Evolutionary conservation across 441 rosid species (phyloP).

Genomic region (Viola pubescens): DNA sequence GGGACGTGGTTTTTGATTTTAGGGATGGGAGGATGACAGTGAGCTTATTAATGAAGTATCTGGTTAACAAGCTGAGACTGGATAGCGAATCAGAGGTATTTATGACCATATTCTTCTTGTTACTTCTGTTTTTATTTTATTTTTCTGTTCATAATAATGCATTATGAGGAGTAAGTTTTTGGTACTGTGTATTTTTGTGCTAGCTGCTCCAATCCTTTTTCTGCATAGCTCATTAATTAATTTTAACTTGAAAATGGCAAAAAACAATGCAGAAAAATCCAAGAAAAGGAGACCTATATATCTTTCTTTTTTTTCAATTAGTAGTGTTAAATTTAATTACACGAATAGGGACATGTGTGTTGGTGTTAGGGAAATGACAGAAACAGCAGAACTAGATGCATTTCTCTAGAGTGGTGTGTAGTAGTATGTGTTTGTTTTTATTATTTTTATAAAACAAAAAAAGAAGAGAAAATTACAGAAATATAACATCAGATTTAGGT

Average conservation of each 20-base stretch:
- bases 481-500: constrained; percentile 40
- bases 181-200: neutral
- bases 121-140: constrained; percentile 5
- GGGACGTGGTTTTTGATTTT: constrained; percentile 5
- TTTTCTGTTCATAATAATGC: neutral
- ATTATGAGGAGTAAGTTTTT: neutral
- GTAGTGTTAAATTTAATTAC: constrained; percentile 9
- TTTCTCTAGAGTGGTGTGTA: constrained; percentile 21
- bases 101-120: constrained; percentile 10
- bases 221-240: neutral
- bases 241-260: constrained; percentile 9
- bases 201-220: constrained; percentile 7
- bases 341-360: constrained; percentile 15
- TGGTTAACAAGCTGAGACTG: constrained; percentile 87
- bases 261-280: constrained; percentile 8
- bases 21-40: constrained; percentile 98
- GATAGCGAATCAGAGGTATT: constrained; percentile 96
- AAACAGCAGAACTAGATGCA: constrained; percentile 55
- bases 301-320: constrained; percentile 4
- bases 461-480: too few species aligned
- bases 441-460: constrained; percentile 7
- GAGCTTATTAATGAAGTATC: constrained; percentile 79
- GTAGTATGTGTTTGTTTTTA: too few species aligned
- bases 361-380: constrained; percentile 54
- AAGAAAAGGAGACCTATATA: constrained; percentile 17